A percentile compares a stretch with the other conserved stretches of the same genome.
These are phyloP conservation scores for Phytophthora chlamydospora DNA, from an alignment of 352 stramenopile species.

Conservation along the genomic window DNA sequence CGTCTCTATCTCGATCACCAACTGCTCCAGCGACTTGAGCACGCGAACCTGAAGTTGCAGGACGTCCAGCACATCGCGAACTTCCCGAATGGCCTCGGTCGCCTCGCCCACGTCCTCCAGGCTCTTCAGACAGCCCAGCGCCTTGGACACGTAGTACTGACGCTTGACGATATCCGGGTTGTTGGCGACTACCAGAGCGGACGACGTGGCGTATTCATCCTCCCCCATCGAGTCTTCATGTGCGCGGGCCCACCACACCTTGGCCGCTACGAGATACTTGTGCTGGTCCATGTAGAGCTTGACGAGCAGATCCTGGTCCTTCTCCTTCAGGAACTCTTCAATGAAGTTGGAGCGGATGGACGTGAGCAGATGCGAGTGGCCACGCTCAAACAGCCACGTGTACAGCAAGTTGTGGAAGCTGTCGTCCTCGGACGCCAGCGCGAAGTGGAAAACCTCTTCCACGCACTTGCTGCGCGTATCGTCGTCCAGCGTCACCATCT, in stretches of 20 bases:
- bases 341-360: slow-evolving; percentile 78
- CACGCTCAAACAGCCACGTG: slow-evolving; percentile 84
- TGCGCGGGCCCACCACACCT: slow-evolving; percentile 83
- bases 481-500: slow-evolving; percentile 79
- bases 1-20: slow-evolving; percentile 68
- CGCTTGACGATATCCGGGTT: slow-evolving; percentile 83
- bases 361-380: slow-evolving; percentile 58
- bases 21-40: slow-evolving; percentile 75
- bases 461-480: slow-evolving; percentile 67
- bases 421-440: slow-evolving; percentile 72
- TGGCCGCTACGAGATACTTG: slow-evolving; percentile 83
- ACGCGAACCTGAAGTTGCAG: slow-evolving; percentile 85
- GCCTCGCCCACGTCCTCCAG: slow-evolving; percentile 77
- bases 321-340: slow-evolving; percentile 84
- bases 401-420: slow-evolving; percentile 84
- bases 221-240: slow-evolving; percentile 62
- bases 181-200: slow-evolving; percentile 41
- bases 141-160: slow-evolving; percentile 85
- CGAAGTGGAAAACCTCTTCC: slow-evolving; percentile 79
- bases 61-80: slow-evolving; percentile 84
- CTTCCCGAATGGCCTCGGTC: slow-evolving; percentile 74
- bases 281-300: slow-evolving; percentile 89
- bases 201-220: slow-evolving; percentile 45
- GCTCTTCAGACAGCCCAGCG: slow-evolving; percentile 77
- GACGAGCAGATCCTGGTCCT: slow-evolving; percentile 85